These are phyloP conservation scores for Yamadazyma kitorensis DNA, from an alignment of 805 yeast species.

Conservation along the genomic window DNA sequence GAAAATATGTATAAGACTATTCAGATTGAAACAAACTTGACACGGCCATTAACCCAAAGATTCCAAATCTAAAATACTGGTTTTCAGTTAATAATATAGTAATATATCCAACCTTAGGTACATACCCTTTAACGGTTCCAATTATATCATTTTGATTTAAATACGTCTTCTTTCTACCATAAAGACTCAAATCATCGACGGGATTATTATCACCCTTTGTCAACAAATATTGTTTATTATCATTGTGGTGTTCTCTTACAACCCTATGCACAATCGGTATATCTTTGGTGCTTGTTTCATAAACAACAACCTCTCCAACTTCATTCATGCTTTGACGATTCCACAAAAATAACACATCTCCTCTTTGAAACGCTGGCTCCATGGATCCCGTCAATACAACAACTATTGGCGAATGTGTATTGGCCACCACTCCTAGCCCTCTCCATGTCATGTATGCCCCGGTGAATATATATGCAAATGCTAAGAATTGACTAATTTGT, in stretches of 20 bases:
- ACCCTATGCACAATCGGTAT: conserved; percentile 98
- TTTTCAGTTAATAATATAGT: conserved; percentile 91
- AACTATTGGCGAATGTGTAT: conserved; percentile 90
- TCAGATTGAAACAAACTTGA: conserved; percentile 54
- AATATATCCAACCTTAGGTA: conserved; percentile 86
- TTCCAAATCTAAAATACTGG: conserved; percentile 71
- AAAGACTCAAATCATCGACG: conserved; percentile 83
- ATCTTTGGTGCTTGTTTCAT: conserved; percentile 70
- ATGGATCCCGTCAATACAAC: conserved; percentile 97
- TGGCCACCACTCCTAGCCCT: conserved; percentile 67
- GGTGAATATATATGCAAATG: conserved; percentile 74
- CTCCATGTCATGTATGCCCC: conserved; percentile 94
- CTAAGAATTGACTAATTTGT: conserved; percentile 63
- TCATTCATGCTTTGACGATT: conserved; percentile 64
- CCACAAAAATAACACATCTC: conserved; percentile 90
- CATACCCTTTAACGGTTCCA: conserved; percentile 89
- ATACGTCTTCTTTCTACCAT: conserved; percentile 72
- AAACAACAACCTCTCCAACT: conserved; percentile 94
- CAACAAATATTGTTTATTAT: conserved; percentile 63
- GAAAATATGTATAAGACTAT: conserved; percentile 10
- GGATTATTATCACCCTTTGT: conserved; percentile 98
- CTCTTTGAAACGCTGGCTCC: conserved; percentile 99
- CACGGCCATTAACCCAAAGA: conserved; percentile 72
- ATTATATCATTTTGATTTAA: conserved; percentile 79
- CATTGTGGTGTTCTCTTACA: conserved; percentile 71